These are phyloP conservation scores for Colletotrichum sp. DNA, from an alignment of 2,329 filamentous ascomycete species.

Conservation along the genomic window DNA sequence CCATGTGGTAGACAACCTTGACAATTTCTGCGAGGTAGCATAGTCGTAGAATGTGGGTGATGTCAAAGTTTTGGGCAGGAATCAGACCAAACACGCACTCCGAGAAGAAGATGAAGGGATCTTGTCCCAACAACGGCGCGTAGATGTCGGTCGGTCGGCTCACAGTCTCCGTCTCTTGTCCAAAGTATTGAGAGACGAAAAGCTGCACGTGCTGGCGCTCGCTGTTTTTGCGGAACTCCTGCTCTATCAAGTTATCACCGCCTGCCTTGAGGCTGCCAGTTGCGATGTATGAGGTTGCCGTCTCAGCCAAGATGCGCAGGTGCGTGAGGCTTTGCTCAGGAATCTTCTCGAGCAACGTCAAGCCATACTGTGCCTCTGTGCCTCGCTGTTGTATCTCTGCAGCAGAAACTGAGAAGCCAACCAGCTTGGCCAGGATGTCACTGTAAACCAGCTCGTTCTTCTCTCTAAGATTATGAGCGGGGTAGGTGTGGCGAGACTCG, in stretches of 20 bases:
- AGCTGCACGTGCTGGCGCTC: conserved; percentile 78
- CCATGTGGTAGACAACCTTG: conserved; percentile 72
- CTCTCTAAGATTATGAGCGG: conserved; percentile 29
- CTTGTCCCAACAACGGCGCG: conserved; percentile 67
- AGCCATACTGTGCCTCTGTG: conserved; percentile 73
- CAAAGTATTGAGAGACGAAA: conserved; percentile 67
- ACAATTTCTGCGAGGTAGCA: conserved; percentile 93
- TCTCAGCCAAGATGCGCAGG: conserved; percentile 87
- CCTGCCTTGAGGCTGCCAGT: conserved; percentile 72
- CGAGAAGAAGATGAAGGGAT: conserved; percentile 81
- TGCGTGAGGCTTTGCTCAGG: conserved; percentile 86
- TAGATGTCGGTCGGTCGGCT: conserved; percentile 50
- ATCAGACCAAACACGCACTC: conserved; percentile 77
- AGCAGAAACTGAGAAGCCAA: conserved; percentile 86
- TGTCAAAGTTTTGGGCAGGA: conserved; percentile 72
- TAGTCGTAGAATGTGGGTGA: conserved; percentile 80
- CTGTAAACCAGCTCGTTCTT: conserved; percentile 55
- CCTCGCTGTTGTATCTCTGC: conserved; percentile 93
- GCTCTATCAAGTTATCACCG: conserved; percentile 65
- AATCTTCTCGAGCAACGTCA: conserved; percentile 82
- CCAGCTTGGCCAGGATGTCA: conserved; percentile 67
- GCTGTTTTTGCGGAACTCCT: conserved; percentile 72
- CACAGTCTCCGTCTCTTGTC: conserved; percentile 43
- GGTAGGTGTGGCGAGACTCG: conserved; percentile 39
- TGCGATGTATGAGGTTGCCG: conserved; percentile 82